These are phyloP conservation scores for Clavispora fructus DNA, from an alignment of 805 yeast genomes.

Conservation along the genomic window DNA sequence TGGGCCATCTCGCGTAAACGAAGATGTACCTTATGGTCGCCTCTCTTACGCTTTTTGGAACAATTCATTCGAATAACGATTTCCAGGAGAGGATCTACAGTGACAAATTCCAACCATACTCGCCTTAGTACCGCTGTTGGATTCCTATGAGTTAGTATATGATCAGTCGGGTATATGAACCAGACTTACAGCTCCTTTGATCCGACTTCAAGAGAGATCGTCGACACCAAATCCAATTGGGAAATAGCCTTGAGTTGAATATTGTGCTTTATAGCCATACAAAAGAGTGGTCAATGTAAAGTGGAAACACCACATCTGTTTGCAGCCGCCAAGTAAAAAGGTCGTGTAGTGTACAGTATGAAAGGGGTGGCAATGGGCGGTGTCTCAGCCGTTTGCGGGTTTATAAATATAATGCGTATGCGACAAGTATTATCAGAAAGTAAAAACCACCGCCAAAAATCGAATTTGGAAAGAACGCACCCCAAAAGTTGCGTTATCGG, in stretches of 20 bases:
- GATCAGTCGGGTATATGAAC: neutral
- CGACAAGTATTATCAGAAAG: neutral
- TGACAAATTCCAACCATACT: neutral
- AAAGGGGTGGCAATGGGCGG: no score
- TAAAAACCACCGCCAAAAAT: neutral
- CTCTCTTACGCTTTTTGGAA: neutral
- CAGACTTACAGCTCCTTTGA: neutral
- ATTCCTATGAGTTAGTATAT: neutral
- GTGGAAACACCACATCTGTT: neutral
- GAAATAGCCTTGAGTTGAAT: neutral
- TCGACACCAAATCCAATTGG: neutral
- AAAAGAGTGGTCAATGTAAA: no score
- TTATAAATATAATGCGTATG: neutral
- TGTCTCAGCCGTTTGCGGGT: neutral
- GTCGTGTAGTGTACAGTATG: neutral
- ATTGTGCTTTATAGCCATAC: neutral
- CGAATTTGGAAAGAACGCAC: neutral
- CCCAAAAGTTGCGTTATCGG: no score
- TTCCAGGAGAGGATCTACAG: neutral
- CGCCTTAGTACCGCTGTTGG: neutral
- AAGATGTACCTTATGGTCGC: neutral
- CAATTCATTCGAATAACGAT: neutral
- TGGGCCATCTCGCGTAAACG: conserved; percentile 7
- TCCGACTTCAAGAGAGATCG: neutral
- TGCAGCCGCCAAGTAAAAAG: neutral